phyloP scores from a whole-genome alignment of 225 moss, liverwort and hornwort genomes.

The Asterella californica region DNA sequence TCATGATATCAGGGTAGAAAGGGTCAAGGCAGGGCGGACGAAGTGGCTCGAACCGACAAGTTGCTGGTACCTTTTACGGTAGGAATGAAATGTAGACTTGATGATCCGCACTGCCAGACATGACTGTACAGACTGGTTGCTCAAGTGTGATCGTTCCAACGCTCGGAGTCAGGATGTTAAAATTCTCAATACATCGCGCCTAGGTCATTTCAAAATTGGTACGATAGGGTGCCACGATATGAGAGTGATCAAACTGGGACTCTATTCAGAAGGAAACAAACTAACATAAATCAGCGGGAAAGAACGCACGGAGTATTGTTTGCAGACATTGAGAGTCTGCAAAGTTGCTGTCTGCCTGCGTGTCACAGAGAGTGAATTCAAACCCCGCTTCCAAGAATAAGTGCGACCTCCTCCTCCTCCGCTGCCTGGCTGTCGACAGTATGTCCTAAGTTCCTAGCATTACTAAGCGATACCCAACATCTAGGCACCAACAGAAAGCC shows the following conservation, averaged over 20 bases:
- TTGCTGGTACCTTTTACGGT: neutral
- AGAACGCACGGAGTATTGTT: slow-evolving; percentile 12
- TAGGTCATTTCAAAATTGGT: neutral
- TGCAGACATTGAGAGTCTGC: slow-evolving; percentile 2
- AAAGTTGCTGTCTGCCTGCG: neutral
- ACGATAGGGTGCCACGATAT: neutral
- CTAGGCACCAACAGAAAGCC: neutral
- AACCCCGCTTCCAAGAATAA: neutral
- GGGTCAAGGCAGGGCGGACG: neutral
- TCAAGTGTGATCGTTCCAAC: neutral
- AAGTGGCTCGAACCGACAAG: neutral
- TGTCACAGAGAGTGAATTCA: neutral
- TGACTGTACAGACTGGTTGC: neutral
- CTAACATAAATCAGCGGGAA: neutral
- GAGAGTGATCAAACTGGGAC: neutral
- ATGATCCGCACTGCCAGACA: neutral
- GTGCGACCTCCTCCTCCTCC: neutral
- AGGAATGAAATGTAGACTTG: neutral
- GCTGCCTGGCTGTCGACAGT: neutral
- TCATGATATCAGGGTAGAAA: neutral
- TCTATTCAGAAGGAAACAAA: neutral
- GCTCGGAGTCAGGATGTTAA: neutral
- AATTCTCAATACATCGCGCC: neutral
- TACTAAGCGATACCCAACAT: neutral
- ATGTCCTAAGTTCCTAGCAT: neutral